Evolutionary conservation across 2,329 filamentous ascomycete genomes (phyloP).

Genomic region (Colletotrichum eremochloae): DNA sequence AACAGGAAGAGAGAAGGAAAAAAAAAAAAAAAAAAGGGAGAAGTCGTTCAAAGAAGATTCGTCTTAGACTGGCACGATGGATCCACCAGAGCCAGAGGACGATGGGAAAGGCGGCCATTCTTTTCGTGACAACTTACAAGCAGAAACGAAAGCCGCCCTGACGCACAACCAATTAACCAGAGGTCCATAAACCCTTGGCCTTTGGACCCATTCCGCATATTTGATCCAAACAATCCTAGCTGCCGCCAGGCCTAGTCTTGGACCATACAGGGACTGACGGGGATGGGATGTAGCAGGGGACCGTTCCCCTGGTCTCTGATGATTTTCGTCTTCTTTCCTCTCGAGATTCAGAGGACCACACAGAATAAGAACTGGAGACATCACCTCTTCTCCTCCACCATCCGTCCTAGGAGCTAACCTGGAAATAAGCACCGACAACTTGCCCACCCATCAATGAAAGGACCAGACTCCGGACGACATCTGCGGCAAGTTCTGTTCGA

Average conservation of each 20-base stretch:
- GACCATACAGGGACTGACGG: conserved; percentile 29
- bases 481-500: conserved; percentile 10
- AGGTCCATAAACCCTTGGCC: conserved; percentile 36
- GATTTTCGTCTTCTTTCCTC: conserved; percentile 26
- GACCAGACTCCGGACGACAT: conserved; percentile 4
- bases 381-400: conserved; percentile 29
- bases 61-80: conserved; percentile 33
- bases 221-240: conserved; percentile 41
- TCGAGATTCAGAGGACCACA: conserved; percentile 37
- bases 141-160: conserved; percentile 39
- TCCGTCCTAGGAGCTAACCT: conserved; percentile 12
- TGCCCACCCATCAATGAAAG: background rate
- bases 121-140: conserved; percentile 28
- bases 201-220: conserved; percentile 39
- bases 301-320: conserved; percentile 30
- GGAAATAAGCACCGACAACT: conserved; percentile 14
- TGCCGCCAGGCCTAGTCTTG: conserved; percentile 42
- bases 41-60: conserved; percentile 42
- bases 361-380: conserved; percentile 26
- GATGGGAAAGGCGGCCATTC: conserved; percentile 7
- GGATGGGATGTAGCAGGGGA: conserved; percentile 34
- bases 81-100: conserved; percentile 15
- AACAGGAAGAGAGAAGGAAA: background rate
- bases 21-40: conserved; percentile 2
- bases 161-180: conserved; percentile 36